Evolutionary conservation across 257 asterid species (phyloP), one percentile per base, ranked within the genome.

Genomic region (Hygrophila difformis): DNA sequence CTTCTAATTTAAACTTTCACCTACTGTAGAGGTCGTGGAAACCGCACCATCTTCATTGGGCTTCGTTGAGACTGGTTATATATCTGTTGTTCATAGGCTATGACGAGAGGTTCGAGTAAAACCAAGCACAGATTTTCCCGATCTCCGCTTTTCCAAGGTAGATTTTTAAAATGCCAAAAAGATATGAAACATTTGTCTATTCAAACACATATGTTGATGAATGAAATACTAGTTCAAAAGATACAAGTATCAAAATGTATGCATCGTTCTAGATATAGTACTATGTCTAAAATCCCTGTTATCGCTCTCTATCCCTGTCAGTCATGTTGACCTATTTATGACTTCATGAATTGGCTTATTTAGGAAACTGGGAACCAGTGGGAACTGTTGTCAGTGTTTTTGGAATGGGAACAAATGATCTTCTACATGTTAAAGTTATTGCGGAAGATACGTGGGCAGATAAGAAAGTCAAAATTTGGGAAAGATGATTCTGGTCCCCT

Each of bases 101-200:
- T 78, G 68, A 47, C 96, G 98, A 53, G 93, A 89, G 66, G 94
- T 89, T 36, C 78, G 89, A 56, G 85, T 89, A 40, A 82, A 79
- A 52, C 68, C 74, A 12, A 69, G 33, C 43, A 85, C 98, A 18
- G 98, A 79, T 72, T 89, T 89, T 48, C 93, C 94, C 8, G 92
- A 85, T 17, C 72, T 89, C 46, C 94, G 98, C 36, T 89, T 89
- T 79, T 82, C 93, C 55, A 28, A 77, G 98, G 98, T 89, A 78
- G 35, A 52, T 17, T 2, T 12, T 37, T 42, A 31, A 44, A 39
- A 57, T 15, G 17, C 54, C 42, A 23, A 48, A 22, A 9, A 33
- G 39, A n/a, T 33, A 44, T 37, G 33, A 10, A 38, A 33, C 37
- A 33, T 9, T 26, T 26, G 4, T 8, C 8, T 12, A 17, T 39